Evolutionary conservation across 768 basidiomycete species (phyloP).

Genomic region (Mycena maculata): DNA sequence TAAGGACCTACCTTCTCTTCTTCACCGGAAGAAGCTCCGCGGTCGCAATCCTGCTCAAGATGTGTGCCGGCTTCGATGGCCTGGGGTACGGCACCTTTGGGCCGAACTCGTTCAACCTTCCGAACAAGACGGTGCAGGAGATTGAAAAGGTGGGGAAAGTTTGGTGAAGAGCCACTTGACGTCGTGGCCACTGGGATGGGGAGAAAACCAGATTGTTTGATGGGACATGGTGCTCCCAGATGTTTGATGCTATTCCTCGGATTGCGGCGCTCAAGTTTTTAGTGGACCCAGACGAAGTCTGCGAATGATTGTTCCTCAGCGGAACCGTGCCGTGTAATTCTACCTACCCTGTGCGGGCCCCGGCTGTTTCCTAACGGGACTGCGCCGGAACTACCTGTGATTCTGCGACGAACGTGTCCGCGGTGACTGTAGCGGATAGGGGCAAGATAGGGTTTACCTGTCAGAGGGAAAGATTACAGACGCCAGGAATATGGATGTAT

Average conservation of each 20-base stretch:
- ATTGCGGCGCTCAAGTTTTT: slow-evolving; percentile 22
- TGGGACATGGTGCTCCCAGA: slow-evolving; percentile 18
- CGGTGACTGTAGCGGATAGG: no score
- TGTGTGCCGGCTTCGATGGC: slow-evolving; percentile 18
- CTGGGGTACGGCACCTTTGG: slow-evolving; percentile 18
- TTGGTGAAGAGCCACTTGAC: slow-evolving; percentile 13
- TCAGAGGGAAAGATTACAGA: no score
- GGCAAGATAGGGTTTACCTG: no score
- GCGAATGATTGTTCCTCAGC: slow-evolving; percentile 9
- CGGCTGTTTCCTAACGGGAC: no score
- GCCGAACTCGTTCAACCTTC: slow-evolving; percentile 6
- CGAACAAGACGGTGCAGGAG: slow-evolving; percentile 24
- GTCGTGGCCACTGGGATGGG: slow-evolving; percentile 14
- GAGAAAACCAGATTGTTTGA: slow-evolving; percentile 23
- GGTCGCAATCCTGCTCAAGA: slow-evolving; percentile 15
- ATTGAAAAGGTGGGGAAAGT: slow-evolving; percentile 17
- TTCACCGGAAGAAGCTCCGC: slow-evolving; percentile 22
- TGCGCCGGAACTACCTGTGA: no score
- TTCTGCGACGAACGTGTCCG: no score
- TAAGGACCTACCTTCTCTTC: no score
- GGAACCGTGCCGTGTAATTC: no score
- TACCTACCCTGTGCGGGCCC: no score
- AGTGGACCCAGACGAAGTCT: slow-evolving; percentile 13
- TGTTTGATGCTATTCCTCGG: slow-evolving; percentile 20
- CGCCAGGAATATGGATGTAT: no score